Base-by-base conservation (phyloP, 169 alveolate species). In the Neospora caninum region DNA sequence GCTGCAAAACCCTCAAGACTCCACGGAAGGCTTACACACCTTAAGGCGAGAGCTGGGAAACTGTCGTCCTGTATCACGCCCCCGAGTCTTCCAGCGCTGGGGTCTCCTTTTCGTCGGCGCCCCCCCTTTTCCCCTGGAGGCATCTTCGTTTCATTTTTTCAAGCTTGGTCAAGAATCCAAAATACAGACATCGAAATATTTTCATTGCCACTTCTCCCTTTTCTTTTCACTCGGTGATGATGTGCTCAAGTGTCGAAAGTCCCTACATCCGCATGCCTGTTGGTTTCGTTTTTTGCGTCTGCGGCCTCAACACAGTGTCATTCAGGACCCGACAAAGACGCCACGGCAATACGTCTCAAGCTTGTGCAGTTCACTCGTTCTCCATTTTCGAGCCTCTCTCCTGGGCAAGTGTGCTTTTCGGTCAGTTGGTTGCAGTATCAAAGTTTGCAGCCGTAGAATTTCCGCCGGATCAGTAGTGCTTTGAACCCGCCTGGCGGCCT, bases 71-170 rank as follows among this genome's bases (percentile, higher is more conserved):
- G 73, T n/a, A n/a, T n/a, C n/a, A n/a, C n/a, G n/a, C 73, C 73
- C 73, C 73, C 31, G 25, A 27, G 73, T 49, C 58, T 49, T 64
- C n/a, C 73, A 27, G n/a, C n/a, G 73, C 73, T 27, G 25, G 73
- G 73, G 73, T 64, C 73, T 64, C 34, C 73, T 64, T 64, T 64
- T 64, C 73, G 73, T 64, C 73, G n/a, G 34, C n/a, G 73, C 73
- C n/a, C 25, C 73, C 73, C n/a, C 4, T 64, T 9, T 64, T 64
- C n/a, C 7, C n/a, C 1, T 64, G 73, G 34, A 16, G n/a, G 31
- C n/a, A 64, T 16, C 18, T 18, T 53, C 73, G 34, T 64, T 22
- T 64, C 58, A 13, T 49, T 49, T 49, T 49, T 49, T 49, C 58
- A 49, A 49, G 58, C 58, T 7, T 49, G 58, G 4, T 49, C 13